These are phyloP conservation scores for Urochloa ruziziensis DNA, from an alignment of 176 grass and related monocot genomes.

Conservation along the genomic window DNA sequence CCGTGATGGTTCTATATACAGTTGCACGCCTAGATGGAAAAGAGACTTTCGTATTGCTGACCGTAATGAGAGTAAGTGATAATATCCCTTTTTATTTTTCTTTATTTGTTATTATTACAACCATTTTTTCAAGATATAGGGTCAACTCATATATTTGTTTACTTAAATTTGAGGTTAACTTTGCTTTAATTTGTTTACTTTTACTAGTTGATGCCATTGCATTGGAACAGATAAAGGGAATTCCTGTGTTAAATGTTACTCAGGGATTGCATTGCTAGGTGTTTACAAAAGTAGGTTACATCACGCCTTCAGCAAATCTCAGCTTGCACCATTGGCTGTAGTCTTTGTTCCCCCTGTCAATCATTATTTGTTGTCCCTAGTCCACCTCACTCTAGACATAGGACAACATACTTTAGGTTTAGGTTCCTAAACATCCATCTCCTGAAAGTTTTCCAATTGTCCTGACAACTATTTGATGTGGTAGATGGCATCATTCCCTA, in stretches of 20 bases:
- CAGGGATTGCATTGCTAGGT: not conserved
- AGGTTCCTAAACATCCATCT: no score
- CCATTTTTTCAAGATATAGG: not conserved
- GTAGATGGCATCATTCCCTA: no score
- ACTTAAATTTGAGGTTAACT: not conserved
- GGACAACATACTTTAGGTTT: not conserved
- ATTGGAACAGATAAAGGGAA: not conserved
- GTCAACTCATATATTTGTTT: not conserved
- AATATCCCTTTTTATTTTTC: not conserved
- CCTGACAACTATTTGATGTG: no score
- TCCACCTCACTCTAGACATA: no score
- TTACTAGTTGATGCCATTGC: no score
- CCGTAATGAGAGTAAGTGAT: slow-evolving; percentile 21
- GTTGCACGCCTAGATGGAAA: not conserved
- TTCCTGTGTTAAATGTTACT: not conserved
- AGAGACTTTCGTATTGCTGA: not conserved
- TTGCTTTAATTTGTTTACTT: not conserved
- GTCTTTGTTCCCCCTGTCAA: not conserved
- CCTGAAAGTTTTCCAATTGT: no score
- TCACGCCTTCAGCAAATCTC: not conserved
- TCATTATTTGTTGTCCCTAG: no score
- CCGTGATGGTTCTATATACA: slow-evolving; percentile 7
- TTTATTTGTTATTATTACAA: not conserved
- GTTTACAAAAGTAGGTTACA: not conserved
- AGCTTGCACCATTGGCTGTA: not conserved